A percentile compares a stretch with the other conserved stretches of the same genome.
These are phyloP conservation scores for Echria macrotheca DNA, from an alignment of 495 filamentous ascomycete genomes.

Conservation along the genomic window DNA sequence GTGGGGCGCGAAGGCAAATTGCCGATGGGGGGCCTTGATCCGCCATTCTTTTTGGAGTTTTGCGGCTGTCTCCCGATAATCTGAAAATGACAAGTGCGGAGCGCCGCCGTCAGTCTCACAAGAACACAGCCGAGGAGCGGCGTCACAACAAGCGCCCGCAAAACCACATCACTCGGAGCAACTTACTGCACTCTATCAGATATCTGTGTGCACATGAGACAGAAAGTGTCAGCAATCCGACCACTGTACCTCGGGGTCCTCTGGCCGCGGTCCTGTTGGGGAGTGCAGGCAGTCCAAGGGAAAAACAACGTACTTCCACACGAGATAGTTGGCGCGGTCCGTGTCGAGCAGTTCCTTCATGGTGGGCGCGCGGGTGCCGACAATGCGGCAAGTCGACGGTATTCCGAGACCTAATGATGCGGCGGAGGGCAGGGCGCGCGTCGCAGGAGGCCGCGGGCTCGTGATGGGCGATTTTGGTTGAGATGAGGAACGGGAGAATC, in stretches of 20 bases:
- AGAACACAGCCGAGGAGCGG: constrained; percentile 8
- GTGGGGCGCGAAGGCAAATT: constrained; percentile 68
- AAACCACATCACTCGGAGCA: constrained; percentile 15
- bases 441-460: too few species aligned
- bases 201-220: constrained; percentile 52
- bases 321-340: constrained; percentile 94
- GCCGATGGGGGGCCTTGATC: constrained; percentile 61
- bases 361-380: constrained; percentile 25
- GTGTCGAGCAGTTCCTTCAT: constrained; percentile 70
- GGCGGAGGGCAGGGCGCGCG: too few species aligned
- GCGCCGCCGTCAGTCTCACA: constrained; percentile 29
- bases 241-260: not conserved
- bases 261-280: too few species aligned
- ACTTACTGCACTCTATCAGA: constrained; percentile 83
- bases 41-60: constrained; percentile 79
- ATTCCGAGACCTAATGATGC: constrained; percentile 5
- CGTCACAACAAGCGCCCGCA: constrained; percentile 8
- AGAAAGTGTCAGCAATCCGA: constrained; percentile 19
- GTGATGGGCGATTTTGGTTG: constrained; percentile 14
- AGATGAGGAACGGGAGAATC: constrained; percentile 22
- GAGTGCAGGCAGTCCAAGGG: too few species aligned
- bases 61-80: constrained; percentile 67
- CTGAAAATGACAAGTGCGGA: constrained; percentile 34
- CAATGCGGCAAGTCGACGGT: constrained; percentile 26
- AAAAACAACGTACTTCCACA: constrained; percentile 79